Evolutionary conservation across 2,329 filamentous ascomycete species (phyloP), one percentile per base, ranked within the genome.

Genomic region (Cordyceps pruinosa): DNA sequence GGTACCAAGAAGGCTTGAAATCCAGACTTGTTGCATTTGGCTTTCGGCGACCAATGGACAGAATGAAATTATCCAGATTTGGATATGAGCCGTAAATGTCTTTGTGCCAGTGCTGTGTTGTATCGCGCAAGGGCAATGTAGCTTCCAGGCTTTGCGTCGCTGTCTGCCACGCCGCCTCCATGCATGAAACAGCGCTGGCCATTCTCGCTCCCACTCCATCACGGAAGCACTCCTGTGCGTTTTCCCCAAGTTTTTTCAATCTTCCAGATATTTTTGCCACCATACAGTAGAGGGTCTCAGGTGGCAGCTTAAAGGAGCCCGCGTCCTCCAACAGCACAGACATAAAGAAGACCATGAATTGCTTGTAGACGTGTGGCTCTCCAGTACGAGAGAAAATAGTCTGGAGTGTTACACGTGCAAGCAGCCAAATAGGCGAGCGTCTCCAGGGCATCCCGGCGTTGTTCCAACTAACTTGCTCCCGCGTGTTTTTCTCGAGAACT

Each of bases 361-460:
- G 59, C 59, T 85, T 85, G 67, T 83, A 85, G 0, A 66, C 52
- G 1, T 17, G n/a, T 5, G 19, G 3, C 12, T 45, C 19, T 23
- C 60, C 23, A 0, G 19, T 19, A 12, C 56, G 54, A 13, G 46
- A 50, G 10, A 66, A 56, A 8, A 61, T 42, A 1, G 66, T 53
- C 57, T 83, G 78, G 3, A 81, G 56, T 0, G 70, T 63, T 1
- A 82, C 77, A 1, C 80, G 75, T 2, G 83, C 46, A 0, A 83
- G 65, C 0, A 84, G 66, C 79, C 80, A 85, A 0, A 77, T 58
- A 0, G 80, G 68, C 12, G 79, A 82, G 39, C 75, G 66, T 23
- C 77, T 28, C 56, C 56, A 58, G 3, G 49, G 41, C n/a, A 21
- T 17, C 2, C 4, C 12, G 4, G 48, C 19, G 2, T 48, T 26